Evolutionary conservation across 2,329 filamentous ascomycete species (phyloP), one percentile per base, ranked within the genome.

Genomic region (Emergomyces pasteurianus): DNA sequence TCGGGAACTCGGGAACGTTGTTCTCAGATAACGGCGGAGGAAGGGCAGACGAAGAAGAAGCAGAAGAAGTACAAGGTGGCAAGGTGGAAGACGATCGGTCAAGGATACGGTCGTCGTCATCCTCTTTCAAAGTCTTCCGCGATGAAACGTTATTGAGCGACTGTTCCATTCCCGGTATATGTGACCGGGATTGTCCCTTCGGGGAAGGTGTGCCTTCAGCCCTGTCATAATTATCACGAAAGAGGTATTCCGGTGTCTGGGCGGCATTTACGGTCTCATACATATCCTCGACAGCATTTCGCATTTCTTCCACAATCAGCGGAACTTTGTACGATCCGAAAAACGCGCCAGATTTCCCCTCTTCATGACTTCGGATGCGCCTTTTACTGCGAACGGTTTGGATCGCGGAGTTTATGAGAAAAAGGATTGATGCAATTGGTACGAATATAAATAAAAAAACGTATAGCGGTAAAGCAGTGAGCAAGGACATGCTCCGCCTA

Each of bases 351-450:
- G 84, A 83, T 58, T 85, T 78, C 16, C 88, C 88, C 58, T 81
- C 78, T 70, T 92, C 87, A 69, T 97, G 89, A 1, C 89, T 77
- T 60, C 81, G 81, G 61, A 95, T 92, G 49, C 92, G 84, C 63
- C 85, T 82, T 5, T 82, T 81, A 69, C 89, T 95, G 64, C 85
- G 83, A 57, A 89, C 76, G 0, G 86, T 91, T 72, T 96, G 91
- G 36, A 94, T 78, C 6, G 81, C 84, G 0, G 90, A 84, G 71
- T 92, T 95, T 69, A 87, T 70, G 5, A 96, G 77, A 70, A 89
- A 95, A 1, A 86, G 79, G 0, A 86, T 77, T 1, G 88, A 74
- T 34, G 84, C 89, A 31, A 96, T 78, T 0, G 90, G 89, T 8
- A 95, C 78, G 61, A 95, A 78, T n/a, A 92, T 67, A 2, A 81